These are phyloP conservation scores for Wickerhamomyces rabaulensis DNA, from an alignment of 805 yeast genomes.

Conservation along the genomic window DNA sequence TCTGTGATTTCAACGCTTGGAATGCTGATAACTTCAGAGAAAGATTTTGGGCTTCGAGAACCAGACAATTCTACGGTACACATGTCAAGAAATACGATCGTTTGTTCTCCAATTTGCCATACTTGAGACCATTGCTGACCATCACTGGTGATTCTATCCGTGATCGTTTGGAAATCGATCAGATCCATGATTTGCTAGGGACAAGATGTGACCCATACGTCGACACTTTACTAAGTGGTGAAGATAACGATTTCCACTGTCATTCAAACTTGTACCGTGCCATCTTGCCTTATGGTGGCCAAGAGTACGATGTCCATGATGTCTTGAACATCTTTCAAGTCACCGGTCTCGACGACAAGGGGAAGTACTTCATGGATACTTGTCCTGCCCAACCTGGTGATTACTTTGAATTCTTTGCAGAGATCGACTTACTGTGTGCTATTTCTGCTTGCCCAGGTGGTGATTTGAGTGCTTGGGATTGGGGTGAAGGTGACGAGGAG, in stretches of 20 bases:
- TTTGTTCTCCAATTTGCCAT: slow-evolving; percentile 64
- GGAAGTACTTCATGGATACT: slow-evolving; percentile 66
- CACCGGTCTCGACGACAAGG: slow-evolving; percentile 60
- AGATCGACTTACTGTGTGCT: slow-evolving; percentile 58
- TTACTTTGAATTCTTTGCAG: slow-evolving; percentile 64
- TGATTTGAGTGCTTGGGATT: slow-evolving; percentile 61
- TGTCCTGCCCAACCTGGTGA: slow-evolving; percentile 58
- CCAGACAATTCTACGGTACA: slow-evolving; percentile 58
- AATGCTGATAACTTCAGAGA: slow-evolving; percentile 55
- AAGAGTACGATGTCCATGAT: slow-evolving; percentile 64
- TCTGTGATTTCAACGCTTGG: slow-evolving; percentile 66
- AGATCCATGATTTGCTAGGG: slow-evolving; percentile 61
- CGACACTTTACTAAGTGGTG: slow-evolving; percentile 57
- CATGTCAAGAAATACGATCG: slow-evolving; percentile 59
- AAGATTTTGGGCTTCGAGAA: slow-evolving; percentile 65
- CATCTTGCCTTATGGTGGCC: slow-evolving; percentile 52
- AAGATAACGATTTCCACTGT: slow-evolving; percentile 62
- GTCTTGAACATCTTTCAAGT: slow-evolving; percentile 67
- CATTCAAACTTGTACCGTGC: slow-evolving; percentile 61
- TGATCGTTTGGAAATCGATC: slow-evolving; percentile 56
- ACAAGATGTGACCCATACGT: slow-evolving; percentile 70
- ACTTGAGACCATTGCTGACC: slow-evolving; percentile 56
- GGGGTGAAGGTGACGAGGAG: slow-evolving; percentile 55
- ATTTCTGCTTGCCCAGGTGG: slow-evolving; percentile 70
- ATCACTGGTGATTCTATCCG: slow-evolving; percentile 58